A percentile compares a stretch with the other conserved stretches of the same genome.
phyloP scores from a whole-genome alignment of 176 grass and related monocot genomes.

The Aegilops tauschii region DNA sequence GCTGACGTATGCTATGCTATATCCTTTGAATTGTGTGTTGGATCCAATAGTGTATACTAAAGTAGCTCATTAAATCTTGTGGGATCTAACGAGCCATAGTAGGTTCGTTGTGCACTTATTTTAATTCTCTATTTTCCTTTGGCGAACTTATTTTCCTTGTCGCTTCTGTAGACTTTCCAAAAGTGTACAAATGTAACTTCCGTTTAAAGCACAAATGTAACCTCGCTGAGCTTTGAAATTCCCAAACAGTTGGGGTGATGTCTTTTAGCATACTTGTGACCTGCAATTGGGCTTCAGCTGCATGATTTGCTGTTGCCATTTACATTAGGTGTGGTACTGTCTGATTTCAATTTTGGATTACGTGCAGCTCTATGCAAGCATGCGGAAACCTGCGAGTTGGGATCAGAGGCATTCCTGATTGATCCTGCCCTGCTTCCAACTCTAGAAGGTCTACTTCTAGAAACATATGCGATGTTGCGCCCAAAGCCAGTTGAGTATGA shows the following conservation, averaged over 20 bases:
- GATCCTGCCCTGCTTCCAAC: slow-evolving; percentile 38
- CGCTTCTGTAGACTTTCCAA: neutral
- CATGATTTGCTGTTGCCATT: neutral
- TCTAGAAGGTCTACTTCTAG: slow-evolving; percentile 61
- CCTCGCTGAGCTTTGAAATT: neutral
- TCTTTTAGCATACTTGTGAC: neutral
- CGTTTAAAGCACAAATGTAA: neutral
- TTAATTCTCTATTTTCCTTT: slow-evolving; percentile 3
- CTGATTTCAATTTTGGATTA: slow-evolving; percentile 29
- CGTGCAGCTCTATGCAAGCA: slow-evolving; percentile 41
- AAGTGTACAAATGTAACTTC: neutral
- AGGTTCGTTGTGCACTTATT: neutral
- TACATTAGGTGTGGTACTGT: neutral
- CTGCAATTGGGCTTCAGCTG: neutral
- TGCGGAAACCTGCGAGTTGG: slow-evolving; percentile 51
- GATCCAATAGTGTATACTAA: neutral
- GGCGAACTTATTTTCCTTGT: neutral
- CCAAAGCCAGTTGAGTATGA: slow-evolving; percentile 72
- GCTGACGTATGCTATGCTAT: neutral
- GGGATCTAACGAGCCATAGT: neutral
- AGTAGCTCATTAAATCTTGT: neutral
- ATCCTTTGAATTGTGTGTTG: neutral
- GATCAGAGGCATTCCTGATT: slow-evolving; percentile 27
- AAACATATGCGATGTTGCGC: slow-evolving; percentile 48
- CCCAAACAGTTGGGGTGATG: neutral